phyloP scores from a whole-genome alignment of 2,329 filamentous ascomycete species.

The Beauveria sp. region DNA sequence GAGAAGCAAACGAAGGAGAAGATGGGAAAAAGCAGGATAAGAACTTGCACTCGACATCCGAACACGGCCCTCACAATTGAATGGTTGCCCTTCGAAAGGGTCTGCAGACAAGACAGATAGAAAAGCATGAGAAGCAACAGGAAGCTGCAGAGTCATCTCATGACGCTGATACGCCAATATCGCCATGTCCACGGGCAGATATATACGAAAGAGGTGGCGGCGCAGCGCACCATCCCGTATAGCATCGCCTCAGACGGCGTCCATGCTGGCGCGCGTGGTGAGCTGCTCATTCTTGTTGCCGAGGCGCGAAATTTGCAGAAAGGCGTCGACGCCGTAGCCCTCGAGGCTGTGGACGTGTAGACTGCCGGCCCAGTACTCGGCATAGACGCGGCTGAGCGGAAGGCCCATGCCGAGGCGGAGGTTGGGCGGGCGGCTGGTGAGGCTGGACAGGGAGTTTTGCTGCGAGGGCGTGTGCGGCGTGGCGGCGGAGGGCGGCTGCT shows the following conservation, averaged over 20 bases:
- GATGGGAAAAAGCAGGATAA: background rate
- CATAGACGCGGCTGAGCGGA: constrained; percentile 88
- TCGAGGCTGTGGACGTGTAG: constrained; percentile 87
- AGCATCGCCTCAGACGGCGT: constrained; percentile 50
- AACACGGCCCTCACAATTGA: no score
- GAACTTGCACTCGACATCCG: background rate
- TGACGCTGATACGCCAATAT: background rate
- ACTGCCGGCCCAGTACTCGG: constrained; percentile 95
- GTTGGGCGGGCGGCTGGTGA: constrained; percentile 78
- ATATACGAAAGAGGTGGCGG: background rate
- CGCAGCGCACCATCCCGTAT: background rate
- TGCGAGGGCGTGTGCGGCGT: constrained; percentile 16
- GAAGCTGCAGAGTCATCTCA: background rate
- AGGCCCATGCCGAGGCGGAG: constrained; percentile 86
- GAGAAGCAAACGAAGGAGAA: background rate
- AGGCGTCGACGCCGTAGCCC: constrained; percentile 92
- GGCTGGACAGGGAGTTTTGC: constrained; percentile 62
- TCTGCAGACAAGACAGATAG: background rate
- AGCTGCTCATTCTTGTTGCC: constrained; percentile 98
- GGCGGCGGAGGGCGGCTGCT: background rate
- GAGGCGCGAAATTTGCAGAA: constrained; percentile 89
- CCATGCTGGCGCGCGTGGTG: constrained; percentile 67
- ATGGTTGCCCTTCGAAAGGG: no score
- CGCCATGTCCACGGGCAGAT: background rate
- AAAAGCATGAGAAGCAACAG: background rate